These are phyloP conservation scores for Eutrema japonicum DNA, from an alignment of 345 rosid species.

Conservation along the genomic window DNA sequence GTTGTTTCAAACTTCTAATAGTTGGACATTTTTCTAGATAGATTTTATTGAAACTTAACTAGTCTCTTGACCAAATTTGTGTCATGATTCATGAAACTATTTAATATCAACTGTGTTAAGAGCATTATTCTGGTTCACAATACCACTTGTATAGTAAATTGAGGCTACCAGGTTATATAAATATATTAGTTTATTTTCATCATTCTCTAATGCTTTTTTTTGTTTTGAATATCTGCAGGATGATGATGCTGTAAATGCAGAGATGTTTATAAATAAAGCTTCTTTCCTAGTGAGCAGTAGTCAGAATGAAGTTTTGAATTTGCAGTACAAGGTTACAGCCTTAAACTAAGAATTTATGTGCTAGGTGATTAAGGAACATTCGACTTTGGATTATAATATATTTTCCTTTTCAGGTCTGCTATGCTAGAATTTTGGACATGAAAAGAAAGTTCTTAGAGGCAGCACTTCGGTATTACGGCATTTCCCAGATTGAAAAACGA, in stretches of 20 bases:
- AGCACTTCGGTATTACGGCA: constrained; percentile 88
- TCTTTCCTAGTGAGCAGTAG: constrained; percentile 96
- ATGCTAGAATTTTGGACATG: constrained; percentile 96
- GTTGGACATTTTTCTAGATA: not conserved
- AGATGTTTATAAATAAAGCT: constrained; percentile 94
- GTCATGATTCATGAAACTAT: constrained; percentile 10
- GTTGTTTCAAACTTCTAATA: not conserved
- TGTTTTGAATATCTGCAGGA: constrained; percentile 60
- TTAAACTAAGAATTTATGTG: constrained; percentile 5
- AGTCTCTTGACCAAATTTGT: constrained; percentile 25
- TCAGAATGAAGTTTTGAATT: constrained; percentile 87
- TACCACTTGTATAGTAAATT: not conserved
- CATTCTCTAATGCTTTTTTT: constrained; percentile 2
- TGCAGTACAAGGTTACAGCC: constrained; percentile 78
- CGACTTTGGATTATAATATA: not conserved
- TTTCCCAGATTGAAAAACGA: constrained; percentile 95
- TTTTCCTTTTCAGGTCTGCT: constrained; percentile 66
- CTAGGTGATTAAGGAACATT: constrained; percentile 12
- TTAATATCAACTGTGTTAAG: not conserved
- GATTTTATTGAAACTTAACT: not conserved
- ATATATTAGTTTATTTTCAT: not conserved
- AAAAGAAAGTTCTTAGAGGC: constrained; percentile 98
- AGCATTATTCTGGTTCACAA: constrained; percentile 1
- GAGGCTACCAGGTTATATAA: constrained; percentile 16
- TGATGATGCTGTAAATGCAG: constrained; percentile 98